Conservation (phyloP, 2,329 filamentous ascomycete species). For the Xylaria sp. region DNA sequence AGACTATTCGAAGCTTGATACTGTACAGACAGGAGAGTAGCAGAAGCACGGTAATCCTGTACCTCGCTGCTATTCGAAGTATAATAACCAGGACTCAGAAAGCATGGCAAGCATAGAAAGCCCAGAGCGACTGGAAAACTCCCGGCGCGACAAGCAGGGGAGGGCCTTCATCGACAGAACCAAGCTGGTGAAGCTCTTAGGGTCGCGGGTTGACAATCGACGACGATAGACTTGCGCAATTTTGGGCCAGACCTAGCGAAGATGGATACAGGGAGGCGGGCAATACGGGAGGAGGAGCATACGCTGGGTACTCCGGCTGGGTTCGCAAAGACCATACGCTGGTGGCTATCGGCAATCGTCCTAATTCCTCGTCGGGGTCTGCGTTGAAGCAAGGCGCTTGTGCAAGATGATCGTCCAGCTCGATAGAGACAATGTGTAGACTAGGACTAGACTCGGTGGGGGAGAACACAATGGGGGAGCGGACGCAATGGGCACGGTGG, state of each 20-base stretch:
- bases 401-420: neutral
- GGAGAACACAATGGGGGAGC: neutral
- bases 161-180: slow-evolving; percentile 9
- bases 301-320: neutral
- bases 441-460: neutral
- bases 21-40: neutral
- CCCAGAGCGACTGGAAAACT: neutral
- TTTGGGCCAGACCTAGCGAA: neutral
- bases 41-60: neutral
- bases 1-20: neutral
- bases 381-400: slow-evolving; percentile 10
- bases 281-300: neutral
- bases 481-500: neutral
- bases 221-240: neutral
- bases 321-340: neutral
- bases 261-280: neutral
- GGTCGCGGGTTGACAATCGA: slow-evolving; percentile 5
- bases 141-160: neutral
- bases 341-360: neutral
- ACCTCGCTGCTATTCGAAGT: neutral
- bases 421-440: neutral
- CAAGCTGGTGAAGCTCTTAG: neutral
- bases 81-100: neutral
- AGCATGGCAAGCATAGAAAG: neutral
- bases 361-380: neutral